These are phyloP conservation scores for Emiliania huxleyi DNA, from an alignment of 78 protist species.

Conservation along the genomic window DNA sequence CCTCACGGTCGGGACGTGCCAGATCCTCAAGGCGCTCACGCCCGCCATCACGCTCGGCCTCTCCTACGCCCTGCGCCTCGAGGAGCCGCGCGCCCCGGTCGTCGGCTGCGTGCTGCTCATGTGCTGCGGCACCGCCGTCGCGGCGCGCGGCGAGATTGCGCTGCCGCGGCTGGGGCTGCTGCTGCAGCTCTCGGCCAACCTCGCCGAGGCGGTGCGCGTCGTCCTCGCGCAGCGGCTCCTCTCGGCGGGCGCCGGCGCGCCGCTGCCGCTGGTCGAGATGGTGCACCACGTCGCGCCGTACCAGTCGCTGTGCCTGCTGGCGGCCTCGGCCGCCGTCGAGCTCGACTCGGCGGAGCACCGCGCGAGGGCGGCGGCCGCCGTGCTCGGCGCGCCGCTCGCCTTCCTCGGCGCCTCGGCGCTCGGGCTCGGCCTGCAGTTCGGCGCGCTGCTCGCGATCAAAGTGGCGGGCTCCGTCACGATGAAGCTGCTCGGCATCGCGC, in stretches of 20 bases:
- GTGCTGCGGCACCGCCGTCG: background rate
- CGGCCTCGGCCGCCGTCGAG: background rate
- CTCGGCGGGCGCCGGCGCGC: background rate
- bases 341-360: background rate
- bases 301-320: background rate
- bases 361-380: background rate
- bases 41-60: background rate
- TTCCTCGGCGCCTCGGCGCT: background rate
- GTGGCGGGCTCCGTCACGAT: background rate
- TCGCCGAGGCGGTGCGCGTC: background rate
- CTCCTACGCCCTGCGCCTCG: background rate
- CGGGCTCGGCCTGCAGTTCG: background rate
- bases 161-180: background rate
- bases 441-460: background rate
- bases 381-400: background rate
- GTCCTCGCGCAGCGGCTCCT: constrained; percentile 2
- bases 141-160: background rate
- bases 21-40: background rate
- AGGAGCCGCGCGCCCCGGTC: background rate
- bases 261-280: background rate
- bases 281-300: background rate
- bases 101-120: background rate
- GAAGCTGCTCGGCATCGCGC: background rate
- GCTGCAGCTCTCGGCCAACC: background rate
- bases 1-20: background rate